Conservation (phyloP, 177 flowering plant species). For the Tripterygium wilfordii region DNA sequence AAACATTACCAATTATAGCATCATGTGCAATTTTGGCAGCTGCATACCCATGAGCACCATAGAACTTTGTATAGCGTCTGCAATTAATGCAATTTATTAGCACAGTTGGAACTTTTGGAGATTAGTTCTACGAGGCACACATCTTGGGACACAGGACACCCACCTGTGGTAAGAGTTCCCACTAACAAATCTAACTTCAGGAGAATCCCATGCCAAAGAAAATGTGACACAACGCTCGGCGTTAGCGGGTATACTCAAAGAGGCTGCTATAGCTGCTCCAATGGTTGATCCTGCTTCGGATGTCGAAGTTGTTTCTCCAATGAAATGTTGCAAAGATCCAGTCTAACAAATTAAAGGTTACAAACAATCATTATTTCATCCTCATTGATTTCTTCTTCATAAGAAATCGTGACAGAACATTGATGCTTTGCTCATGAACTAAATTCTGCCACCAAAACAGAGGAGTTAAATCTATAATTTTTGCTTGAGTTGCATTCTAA, state of each 20-base stretch:
- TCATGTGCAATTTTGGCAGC: slow-evolving; percentile 70
- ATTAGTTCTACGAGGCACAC: too few species aligned
- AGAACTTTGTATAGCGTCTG: slow-evolving; percentile 91
- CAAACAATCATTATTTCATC: too few species aligned
- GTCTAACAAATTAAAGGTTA: too few species aligned
- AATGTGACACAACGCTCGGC: slow-evolving; percentile 53
- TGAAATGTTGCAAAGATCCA: slow-evolving; percentile 66
- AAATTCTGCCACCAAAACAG: too few species aligned
- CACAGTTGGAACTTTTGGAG: too few species aligned
- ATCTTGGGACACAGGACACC: neutral
- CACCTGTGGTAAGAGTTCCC: slow-evolving; percentile 68
- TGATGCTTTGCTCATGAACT: too few species aligned
- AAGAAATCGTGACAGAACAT: too few species aligned
- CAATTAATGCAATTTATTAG: too few species aligned
- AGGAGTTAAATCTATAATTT: too few species aligned
- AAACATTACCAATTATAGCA: slow-evolving; percentile 69
- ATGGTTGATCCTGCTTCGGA: slow-evolving; percentile 66
- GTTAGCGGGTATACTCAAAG: slow-evolving; percentile 50
- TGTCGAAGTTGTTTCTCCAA: slow-evolving; percentile 25
- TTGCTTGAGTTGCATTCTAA: too few species aligned
- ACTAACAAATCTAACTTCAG: slow-evolving; percentile 60
- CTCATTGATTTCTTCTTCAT: too few species aligned
- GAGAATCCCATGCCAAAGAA: slow-evolving; percentile 85
- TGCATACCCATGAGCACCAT: slow-evolving; percentile 60
- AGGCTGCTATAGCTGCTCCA: slow-evolving; percentile 85